These are phyloP conservation scores for Rhazya stricta DNA, from an alignment of 257 asterid genomes.

Conservation along the genomic window DNA sequence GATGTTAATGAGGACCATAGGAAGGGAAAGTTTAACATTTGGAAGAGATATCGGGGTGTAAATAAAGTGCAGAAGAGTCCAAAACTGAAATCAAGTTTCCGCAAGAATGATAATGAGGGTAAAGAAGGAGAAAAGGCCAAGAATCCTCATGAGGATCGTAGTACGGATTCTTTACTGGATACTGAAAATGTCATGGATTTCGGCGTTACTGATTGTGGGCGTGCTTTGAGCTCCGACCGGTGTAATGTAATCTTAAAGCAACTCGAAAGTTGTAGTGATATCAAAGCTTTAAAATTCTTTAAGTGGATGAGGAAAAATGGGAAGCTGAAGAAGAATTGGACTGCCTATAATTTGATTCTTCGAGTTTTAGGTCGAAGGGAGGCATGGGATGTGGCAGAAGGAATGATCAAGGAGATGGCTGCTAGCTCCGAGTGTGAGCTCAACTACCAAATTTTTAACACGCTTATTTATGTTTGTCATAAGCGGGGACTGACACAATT, in stretches of 20 bases:
- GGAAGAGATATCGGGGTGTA: conserved; percentile 44
- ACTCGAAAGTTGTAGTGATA: conserved; percentile 44
- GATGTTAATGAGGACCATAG: conserved; percentile 19
- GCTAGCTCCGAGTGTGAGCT: conserved; percentile 44
- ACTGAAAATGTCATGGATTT: conserved; percentile 20
- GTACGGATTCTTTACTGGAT: conserved; percentile 23
- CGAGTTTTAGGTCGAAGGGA: conserved; percentile 66
- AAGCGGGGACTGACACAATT: conserved; percentile 58
- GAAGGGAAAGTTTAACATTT: conserved; percentile 35
- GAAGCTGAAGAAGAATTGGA: conserved; percentile 55
- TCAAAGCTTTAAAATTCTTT: conserved; percentile 53
- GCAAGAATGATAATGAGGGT: conserved; percentile 13
- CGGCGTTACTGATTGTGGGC: conserved; percentile 22
- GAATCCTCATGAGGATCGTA: conserved; percentile 18
- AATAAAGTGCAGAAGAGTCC: conserved; percentile 24
- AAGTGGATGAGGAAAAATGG: conserved; percentile 76
- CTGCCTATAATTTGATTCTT: conserved; percentile 61
- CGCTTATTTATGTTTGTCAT: conserved; percentile 63
- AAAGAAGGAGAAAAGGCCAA: conserved; percentile 23
- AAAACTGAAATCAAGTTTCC: conserved; percentile 22
- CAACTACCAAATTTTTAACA: conserved; percentile 52
- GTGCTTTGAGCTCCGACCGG: conserved; percentile 37
- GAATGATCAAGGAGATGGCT: conserved; percentile 54
- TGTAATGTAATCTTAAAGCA: conserved; percentile 60
- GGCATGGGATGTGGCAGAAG: conserved; percentile 67